Evolutionary conservation across 768 basidiomycete species (phyloP).

Genomic region (Podaxis pistillaris): DNA sequence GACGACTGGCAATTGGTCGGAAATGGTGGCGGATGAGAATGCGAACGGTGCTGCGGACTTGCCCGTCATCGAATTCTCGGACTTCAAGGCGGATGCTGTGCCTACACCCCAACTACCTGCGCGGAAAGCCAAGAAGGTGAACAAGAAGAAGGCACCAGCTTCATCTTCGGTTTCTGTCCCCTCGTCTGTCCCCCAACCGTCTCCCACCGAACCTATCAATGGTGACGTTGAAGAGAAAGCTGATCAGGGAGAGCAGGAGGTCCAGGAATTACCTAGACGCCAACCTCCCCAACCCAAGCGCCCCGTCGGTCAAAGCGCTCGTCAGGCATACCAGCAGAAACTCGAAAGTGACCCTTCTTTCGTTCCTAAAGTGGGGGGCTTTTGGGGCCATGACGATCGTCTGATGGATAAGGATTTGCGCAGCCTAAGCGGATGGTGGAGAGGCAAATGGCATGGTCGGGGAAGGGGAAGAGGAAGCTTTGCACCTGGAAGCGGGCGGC

Average conservation of each 20-base stretch:
- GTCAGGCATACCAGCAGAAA: constrained; percentile 84
- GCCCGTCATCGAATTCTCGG: constrained; percentile 80
- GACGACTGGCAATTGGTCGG: constrained; percentile 66
- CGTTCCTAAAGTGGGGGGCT: constrained; percentile 87
- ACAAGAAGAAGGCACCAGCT: constrained; percentile 23
- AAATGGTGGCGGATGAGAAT: constrained; percentile 78
- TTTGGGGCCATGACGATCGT: constrained; percentile 95
- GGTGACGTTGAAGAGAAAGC: constrained; percentile 4
- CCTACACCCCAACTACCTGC: constrained; percentile 27
- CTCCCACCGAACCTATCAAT: constrained; percentile 11
- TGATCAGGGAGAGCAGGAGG: constrained; percentile 1
- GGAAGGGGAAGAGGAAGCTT: constrained; percentile 49
- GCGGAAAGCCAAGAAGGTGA: constrained; percentile 41
- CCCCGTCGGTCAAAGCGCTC: constrained; percentile 57
- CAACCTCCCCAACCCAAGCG: constrained; percentile 28
- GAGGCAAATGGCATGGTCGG: constrained; percentile 72
- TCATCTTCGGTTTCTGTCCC: constrained; percentile 1
- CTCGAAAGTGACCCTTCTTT: constrained; percentile 84
- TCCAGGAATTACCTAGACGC: constrained; percentile 3
- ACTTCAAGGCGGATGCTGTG: constrained; percentile 46
- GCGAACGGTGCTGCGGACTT: constrained; percentile 63
- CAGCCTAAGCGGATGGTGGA: constrained; percentile 86
- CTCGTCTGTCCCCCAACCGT: constrained; percentile 1
- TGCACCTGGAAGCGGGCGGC: constrained; percentile 33
- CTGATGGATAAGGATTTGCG: constrained; percentile 79